A percentile compares a stretch with the other conserved stretches of the same genome.
Conservation (phyloP, 805 yeast species). For the Sungouiella thailandica region DNA sequence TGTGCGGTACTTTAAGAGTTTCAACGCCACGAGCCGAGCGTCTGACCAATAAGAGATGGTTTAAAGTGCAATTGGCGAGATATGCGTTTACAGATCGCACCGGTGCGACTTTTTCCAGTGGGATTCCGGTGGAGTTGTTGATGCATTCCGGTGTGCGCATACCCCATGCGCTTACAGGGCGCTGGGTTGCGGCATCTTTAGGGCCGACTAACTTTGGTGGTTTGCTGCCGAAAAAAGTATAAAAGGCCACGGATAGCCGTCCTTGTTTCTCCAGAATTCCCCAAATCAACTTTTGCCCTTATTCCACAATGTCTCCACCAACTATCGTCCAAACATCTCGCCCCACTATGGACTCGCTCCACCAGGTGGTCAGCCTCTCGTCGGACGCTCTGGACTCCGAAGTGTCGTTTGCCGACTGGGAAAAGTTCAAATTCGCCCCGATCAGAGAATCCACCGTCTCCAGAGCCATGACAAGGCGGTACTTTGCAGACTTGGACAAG, state of each 20-base stretch:
- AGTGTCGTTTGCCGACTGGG: slow-evolving; percentile 54
- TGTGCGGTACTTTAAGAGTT: slow-evolving; percentile 70
- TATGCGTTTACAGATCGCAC: slow-evolving; percentile 14
- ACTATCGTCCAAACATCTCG: slow-evolving; percentile 24
- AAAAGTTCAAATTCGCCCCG: slow-evolving; percentile 61
- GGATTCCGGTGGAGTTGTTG: too few relatives aligned
- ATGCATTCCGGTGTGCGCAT: slow-evolving; percentile 5
- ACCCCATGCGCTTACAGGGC: slow-evolving; percentile 8
- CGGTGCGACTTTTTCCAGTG: slow-evolving; percentile 16
- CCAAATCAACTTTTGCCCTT: slow-evolving; percentile 5
- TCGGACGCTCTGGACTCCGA: slow-evolving; percentile 19
- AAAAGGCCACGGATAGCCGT: not conserved
- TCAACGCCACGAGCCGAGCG: slow-evolving; percentile 39
- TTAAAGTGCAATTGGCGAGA: too few relatives aligned
- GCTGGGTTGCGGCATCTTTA: slow-evolving; percentile 4
- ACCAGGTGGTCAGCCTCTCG: slow-evolving; percentile 6
- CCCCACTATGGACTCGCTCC: too few relatives aligned
- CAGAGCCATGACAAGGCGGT: slow-evolving; percentile 73
- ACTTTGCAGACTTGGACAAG: slow-evolving; percentile 67
- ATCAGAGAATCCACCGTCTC: slow-evolving; percentile 76
- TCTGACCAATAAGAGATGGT: too few relatives aligned
- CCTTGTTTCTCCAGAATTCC: not conserved
- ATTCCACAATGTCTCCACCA: slow-evolving; percentile 28
- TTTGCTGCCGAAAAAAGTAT: too few relatives aligned
- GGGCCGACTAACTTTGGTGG: too few relatives aligned